phyloP scores from a whole-genome alignment of 345 rosid species.

The Gynandropsis gynandra region DNA sequence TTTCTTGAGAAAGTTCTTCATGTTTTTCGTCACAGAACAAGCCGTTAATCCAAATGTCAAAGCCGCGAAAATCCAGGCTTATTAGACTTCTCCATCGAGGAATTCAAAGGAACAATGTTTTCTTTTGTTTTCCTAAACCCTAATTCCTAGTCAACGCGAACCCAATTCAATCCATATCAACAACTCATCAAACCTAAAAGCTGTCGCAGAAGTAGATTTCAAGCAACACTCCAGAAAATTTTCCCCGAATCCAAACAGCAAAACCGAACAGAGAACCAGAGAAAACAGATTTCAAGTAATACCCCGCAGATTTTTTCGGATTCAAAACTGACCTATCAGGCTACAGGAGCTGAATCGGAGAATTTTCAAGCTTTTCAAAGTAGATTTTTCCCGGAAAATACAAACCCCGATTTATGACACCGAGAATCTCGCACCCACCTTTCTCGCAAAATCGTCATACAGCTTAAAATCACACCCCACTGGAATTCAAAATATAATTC shows the following conservation, averaged over 20 bases:
- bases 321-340: constrained; percentile 30
- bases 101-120: not conserved
- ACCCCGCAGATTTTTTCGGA: constrained; percentile 24
- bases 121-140: constrained; percentile 13
- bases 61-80: constrained; percentile 44
- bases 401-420: too few relatives aligned
- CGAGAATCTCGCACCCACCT: too few relatives aligned
- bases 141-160: constrained; percentile 16
- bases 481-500: too few relatives aligned
- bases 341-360: not conserved
- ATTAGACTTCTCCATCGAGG: constrained; percentile 56
- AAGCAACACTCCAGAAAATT: not conserved
- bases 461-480: too few relatives aligned
- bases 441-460: too few relatives aligned
- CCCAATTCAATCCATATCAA: constrained; percentile 24
- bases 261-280: not conserved
- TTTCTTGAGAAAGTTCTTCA: constrained; percentile 91
- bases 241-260: constrained; percentile 16
- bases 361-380: constrained; percentile 13
- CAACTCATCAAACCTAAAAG: constrained; percentile 21
- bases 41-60: constrained; percentile 33
- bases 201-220: constrained; percentile 1
- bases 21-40: constrained; percentile 33
- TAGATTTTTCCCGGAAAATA: not conserved
- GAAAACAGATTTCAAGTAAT: constrained; percentile 27